Evolutionary conservation across 1,284 basidiomycete species (phyloP).

Genomic region (Coniophora puteana): DNA sequence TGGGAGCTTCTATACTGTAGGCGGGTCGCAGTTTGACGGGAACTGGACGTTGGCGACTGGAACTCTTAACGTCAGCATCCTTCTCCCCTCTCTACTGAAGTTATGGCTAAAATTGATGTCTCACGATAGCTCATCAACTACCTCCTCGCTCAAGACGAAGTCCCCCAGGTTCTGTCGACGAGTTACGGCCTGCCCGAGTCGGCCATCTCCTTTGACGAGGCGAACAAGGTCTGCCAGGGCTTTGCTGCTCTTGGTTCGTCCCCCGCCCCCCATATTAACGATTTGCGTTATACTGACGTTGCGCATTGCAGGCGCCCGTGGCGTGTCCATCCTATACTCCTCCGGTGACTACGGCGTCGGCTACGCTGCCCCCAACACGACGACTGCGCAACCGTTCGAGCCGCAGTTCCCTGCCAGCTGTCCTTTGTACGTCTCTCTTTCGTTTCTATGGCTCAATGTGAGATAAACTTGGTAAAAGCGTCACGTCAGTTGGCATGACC

Average conservation of each 20-base stretch:
- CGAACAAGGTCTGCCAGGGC: slow-evolving; percentile 30
- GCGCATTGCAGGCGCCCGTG: slow-evolving; percentile 35
- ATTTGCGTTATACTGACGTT: no score
- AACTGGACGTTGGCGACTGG: slow-evolving; percentile 41
- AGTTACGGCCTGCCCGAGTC: slow-evolving; percentile 71
- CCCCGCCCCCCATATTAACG: no score
- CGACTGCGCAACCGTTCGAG: slow-evolving; percentile 20
- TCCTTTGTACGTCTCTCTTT: slow-evolving; percentile 19
- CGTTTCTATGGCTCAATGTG: background rate
- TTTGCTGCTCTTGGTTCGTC: background rate
- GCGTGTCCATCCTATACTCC: slow-evolving; percentile 40
- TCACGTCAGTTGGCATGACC: slow-evolving; percentile 62
- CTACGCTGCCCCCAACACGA: slow-evolving; percentile 20
- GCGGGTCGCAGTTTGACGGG: slow-evolving; percentile 54
- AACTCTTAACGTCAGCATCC: slow-evolving; percentile 32
- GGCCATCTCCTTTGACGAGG: slow-evolving; percentile 59
- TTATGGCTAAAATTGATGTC: slow-evolving; percentile 9
- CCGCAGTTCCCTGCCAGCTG: slow-evolving; percentile 32
- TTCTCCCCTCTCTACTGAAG: slow-evolving; percentile 1
- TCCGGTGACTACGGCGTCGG: slow-evolving; percentile 46
- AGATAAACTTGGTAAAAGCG: slow-evolving; percentile 26
- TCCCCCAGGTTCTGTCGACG: slow-evolving; percentile 57
- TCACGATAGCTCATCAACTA: slow-evolving; percentile 57
- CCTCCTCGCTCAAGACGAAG: slow-evolving; percentile 30
- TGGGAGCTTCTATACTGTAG: slow-evolving; percentile 60